Evolutionary conservation across 1,284 basidiomycete species (phyloP).

Genomic region (Golubevia sp.): DNA sequence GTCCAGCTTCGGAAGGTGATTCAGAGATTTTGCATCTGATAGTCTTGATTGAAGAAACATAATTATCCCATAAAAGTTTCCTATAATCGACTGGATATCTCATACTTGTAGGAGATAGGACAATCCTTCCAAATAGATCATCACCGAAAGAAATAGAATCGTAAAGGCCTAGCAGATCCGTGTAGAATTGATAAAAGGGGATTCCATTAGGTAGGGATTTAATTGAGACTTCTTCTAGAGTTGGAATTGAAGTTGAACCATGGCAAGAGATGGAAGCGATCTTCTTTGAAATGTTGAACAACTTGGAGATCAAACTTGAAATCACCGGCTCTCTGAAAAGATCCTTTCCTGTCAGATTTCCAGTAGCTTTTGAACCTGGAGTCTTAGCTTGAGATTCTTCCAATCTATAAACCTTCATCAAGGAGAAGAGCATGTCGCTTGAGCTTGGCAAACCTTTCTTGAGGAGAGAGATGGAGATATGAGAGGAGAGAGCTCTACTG

Average conservation of each 20-base stretch:
- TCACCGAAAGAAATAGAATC: constrained; percentile 88
- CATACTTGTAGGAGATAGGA: constrained; percentile 78
- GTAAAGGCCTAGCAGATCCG: constrained; percentile 85
- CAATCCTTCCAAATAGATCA: constrained; percentile 73
- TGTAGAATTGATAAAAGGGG: constrained; percentile 89
- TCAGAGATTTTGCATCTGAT: constrained; percentile 16
- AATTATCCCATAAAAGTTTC: constrained; percentile 81
- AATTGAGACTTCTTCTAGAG: constrained; percentile 18
- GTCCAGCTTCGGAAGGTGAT: too few relatives aligned
- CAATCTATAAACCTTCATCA: constrained; percentile 94
- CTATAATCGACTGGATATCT: constrained; percentile 82
- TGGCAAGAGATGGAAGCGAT: constrained; percentile 54
- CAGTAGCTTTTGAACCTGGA: constrained; percentile 62
- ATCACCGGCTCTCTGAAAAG: constrained; percentile 74
- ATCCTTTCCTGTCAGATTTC: constrained; percentile 65
- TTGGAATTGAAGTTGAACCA: constrained; percentile 68
- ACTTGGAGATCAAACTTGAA: constrained; percentile 67
- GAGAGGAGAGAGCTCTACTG: constrained; percentile 7
- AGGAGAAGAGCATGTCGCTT: constrained; percentile 72
- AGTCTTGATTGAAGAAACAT: constrained; percentile 65
- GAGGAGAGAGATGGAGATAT: not conserved
- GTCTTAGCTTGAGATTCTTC: constrained; percentile 68
- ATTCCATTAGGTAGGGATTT: constrained; percentile 19
- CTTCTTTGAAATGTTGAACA: constrained; percentile 18
- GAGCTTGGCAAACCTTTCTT: not conserved